Evolutionary conservation across 2,329 filamentous ascomycete genomes (phyloP).

Genomic region (Fusarium hostae): DNA sequence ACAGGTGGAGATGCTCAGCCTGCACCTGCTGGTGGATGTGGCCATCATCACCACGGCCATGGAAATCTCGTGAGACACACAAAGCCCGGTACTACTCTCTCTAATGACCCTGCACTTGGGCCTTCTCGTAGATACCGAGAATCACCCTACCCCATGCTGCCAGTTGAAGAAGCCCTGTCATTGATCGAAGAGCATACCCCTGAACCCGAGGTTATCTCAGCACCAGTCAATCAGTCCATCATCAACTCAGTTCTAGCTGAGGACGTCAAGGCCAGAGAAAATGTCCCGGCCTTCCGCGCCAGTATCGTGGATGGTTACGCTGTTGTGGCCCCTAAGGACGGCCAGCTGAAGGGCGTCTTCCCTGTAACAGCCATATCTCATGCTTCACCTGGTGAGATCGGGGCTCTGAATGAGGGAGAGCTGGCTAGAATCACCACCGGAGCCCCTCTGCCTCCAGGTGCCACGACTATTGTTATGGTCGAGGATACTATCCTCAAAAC

Average conservation of each 20-base stretch:
- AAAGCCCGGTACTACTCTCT: constrained; percentile 65
- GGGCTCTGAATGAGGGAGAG: constrained; percentile 74
- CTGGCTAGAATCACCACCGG: constrained; percentile 95
- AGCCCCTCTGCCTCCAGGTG: constrained; percentile 86
- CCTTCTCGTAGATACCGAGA: constrained; percentile 79
- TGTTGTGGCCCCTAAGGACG: constrained; percentile 72
- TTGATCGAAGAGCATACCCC: constrained; percentile 81
- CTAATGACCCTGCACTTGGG: constrained; percentile 70
- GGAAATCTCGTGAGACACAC: constrained; percentile 79
- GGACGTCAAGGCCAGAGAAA: constrained; percentile 81
- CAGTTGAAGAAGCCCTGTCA: constrained; percentile 81
- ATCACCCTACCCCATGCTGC: constrained; percentile 92
- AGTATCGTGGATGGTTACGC: constrained; percentile 99
- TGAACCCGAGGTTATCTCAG: constrained; percentile 63
- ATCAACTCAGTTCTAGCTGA: constrained; percentile 84
- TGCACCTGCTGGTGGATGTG: constrained; percentile 53
- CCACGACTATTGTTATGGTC: constrained; percentile 90
- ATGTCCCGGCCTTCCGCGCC: constrained; percentile 91
- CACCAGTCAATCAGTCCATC: constrained; percentile 71
- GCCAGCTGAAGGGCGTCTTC: constrained; percentile 79
- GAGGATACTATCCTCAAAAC: constrained; percentile 86
- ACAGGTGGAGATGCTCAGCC: constrained; percentile 46
- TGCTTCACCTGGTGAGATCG: constrained; percentile 76
- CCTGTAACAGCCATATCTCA: constrained; percentile 90
- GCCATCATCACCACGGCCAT: constrained; percentile 65